A percentile compares a stretch with the other conserved stretches of the same genome.
These are phyloP conservation scores for Syzygium syzygioides DNA, from an alignment of 441 rosid species.

Conservation along the genomic window DNA sequence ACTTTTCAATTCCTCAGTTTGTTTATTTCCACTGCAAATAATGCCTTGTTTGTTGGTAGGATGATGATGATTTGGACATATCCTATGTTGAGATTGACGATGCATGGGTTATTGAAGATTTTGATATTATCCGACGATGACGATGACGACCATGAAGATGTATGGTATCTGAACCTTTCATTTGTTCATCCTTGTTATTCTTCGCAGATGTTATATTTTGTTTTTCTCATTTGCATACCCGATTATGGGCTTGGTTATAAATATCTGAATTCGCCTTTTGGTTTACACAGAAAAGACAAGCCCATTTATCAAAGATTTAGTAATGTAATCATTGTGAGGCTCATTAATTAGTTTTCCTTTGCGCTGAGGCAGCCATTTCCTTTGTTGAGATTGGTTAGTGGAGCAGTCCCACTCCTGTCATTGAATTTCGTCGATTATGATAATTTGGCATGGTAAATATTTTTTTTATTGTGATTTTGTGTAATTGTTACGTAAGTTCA, in stretches of 20 bases:
- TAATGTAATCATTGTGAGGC: background rate
- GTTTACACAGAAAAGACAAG: background rate
- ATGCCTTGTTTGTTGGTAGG: too few relatives aligned
- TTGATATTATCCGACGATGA: constrained; percentile 95
- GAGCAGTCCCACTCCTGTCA: too few relatives aligned
- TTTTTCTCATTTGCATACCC: constrained; percentile 5
- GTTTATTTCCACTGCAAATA: too few relatives aligned
- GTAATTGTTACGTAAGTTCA: too few relatives aligned
- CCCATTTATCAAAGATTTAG: background rate
- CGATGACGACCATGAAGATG: constrained; percentile 93
- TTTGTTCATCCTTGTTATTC: background rate
- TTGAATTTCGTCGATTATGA: too few relatives aligned
- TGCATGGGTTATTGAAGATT: constrained; percentile 96
- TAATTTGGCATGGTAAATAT: too few relatives aligned
- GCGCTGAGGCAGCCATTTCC: background rate
- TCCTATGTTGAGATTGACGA: constrained; percentile 94
- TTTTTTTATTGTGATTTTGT: too few relatives aligned
- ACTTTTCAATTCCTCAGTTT: background rate
- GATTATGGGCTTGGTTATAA: background rate
- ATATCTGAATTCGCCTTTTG: background rate
- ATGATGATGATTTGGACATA: too few relatives aligned
- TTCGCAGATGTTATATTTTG: background rate
- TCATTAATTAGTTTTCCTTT: background rate
- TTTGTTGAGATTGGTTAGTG: background rate
- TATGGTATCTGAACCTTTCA: constrained; percentile 32